A percentile compares a stretch with the other conserved stretches of the same genome.
Conservation (phyloP, 2,329 filamentous ascomycete species). For the Ilyonectria sp. region DNA sequence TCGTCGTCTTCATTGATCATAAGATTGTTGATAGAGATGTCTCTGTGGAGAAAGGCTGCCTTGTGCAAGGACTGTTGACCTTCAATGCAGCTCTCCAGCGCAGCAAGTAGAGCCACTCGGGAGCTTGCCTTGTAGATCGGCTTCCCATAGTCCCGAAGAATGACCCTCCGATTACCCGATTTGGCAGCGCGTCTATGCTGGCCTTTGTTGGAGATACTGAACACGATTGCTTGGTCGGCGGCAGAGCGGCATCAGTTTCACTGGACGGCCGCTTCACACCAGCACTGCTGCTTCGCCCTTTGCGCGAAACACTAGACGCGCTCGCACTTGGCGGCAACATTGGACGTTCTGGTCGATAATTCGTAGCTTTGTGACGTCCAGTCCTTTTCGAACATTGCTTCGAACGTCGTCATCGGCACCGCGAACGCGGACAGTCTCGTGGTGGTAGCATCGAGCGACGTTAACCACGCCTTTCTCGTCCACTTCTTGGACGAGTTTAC, state of each 20-base stretch:
- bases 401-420: neutral
- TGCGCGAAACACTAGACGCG: conserved; percentile 29
- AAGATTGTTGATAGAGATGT: conserved; percentile 60
- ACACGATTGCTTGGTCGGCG: conserved; percentile 51
- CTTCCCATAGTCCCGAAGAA: conserved; percentile 57
- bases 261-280: conserved; percentile 49
- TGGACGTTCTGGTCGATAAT: conserved; percentile 48
- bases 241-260: conserved; percentile 42
- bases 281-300: conserved; percentile 43
- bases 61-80: conserved; percentile 55
- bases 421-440: conserved; percentile 54
- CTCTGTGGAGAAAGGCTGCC: conserved; percentile 56
- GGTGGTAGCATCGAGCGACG: conserved; percentile 56
- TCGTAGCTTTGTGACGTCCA: conserved; percentile 54
- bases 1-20: conserved; percentile 59
- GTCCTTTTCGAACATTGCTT: conserved; percentile 47
- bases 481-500: conserved; percentile 55
- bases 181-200: neutral
- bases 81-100: conserved; percentile 54
- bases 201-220: conserved; percentile 32
- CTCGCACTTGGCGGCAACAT: conserved; percentile 19
- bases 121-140: conserved; percentile 59
- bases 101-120: conserved; percentile 51
- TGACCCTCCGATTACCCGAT: conserved; percentile 26
- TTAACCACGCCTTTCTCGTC: conserved; percentile 51